Percentiles rank a stretch among this genome's conserved stretches.
Evolutionary conservation across 148 eudicot species (phyloP).

Genomic region (Vaccinium vitisidaea): DNA sequence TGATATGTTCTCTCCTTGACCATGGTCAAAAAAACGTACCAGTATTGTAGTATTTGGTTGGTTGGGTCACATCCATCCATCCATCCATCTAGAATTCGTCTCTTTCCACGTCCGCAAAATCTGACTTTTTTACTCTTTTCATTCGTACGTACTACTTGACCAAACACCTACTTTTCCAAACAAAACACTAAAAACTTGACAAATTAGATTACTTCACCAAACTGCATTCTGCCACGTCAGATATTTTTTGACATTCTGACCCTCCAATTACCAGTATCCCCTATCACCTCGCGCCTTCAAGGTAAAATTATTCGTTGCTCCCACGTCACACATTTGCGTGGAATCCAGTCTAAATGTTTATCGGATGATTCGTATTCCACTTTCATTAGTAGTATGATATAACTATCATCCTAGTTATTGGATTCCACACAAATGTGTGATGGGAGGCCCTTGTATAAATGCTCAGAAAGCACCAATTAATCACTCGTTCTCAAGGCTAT

Average conservation of each 20-base stretch:
- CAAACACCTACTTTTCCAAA: not conserved
- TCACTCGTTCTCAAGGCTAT: too few relatives aligned
- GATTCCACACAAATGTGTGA: too few relatives aligned
- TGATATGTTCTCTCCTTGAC: not conserved
- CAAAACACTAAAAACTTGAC: not conserved
- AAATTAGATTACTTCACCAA: not conserved
- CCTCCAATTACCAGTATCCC: not conserved
- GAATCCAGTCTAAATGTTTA: too few relatives aligned
- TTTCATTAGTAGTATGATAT: too few relatives aligned
- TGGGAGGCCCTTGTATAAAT: too few relatives aligned
- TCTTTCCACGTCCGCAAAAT: not conserved
- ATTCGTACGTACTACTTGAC: not conserved
- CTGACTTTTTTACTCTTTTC: not conserved
- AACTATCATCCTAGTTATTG: too few relatives aligned
- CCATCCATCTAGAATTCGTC: not conserved
- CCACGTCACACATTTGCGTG: too few relatives aligned
- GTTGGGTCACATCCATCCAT: not conserved
- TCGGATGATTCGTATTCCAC: too few relatives aligned
- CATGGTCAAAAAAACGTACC: not conserved
- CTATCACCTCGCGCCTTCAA: too few relatives aligned
- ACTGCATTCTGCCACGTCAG: not conserved
- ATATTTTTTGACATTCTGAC: not conserved
- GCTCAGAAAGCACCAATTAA: too few relatives aligned
- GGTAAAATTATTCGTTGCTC: too few relatives aligned
- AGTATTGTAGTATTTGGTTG: too few relatives aligned